These are phyloP conservation scores for Harringtonia aguacate DNA, from an alignment of 2,329 filamentous ascomycete species.

Conservation along the genomic window DNA sequence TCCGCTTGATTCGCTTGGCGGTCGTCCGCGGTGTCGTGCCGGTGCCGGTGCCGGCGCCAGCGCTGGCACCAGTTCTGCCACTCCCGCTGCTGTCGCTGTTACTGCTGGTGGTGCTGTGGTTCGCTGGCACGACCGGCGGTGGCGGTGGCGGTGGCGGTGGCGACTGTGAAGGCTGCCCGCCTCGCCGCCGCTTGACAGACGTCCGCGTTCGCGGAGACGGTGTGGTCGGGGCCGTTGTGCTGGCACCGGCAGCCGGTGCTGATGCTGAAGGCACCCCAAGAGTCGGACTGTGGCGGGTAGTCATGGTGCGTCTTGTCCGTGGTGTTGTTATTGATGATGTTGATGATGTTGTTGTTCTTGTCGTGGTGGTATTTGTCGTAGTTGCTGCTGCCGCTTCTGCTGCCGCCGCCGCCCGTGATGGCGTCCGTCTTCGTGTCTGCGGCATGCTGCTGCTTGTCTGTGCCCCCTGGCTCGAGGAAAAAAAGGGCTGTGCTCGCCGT, in stretches of 20 bases:
- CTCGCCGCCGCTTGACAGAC: slow-evolving; percentile 1
- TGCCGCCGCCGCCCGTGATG: not conserved
- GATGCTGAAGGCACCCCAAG: too few relatives aligned
- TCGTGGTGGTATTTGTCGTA: too few relatives aligned
- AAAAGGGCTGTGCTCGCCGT: not conserved
- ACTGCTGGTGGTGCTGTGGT: not conserved
- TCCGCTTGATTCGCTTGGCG: slow-evolving; percentile 1
- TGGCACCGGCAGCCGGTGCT: too few relatives aligned
- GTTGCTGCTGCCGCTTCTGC: not conserved
- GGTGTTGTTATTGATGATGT: too few relatives aligned
- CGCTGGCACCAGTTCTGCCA: not conserved
- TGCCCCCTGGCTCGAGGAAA: too few relatives aligned
- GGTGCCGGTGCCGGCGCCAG: not conserved
- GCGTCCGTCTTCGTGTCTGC: slow-evolving; percentile 3
- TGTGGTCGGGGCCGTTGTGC: not conserved
- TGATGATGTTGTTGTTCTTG: too few relatives aligned
- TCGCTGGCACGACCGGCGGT: not conserved
- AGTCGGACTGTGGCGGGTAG: too few relatives aligned
- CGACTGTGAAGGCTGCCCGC: not conserved
- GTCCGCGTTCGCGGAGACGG: not conserved
- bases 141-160: too few relatives aligned
- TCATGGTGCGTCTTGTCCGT: too few relatives aligned
- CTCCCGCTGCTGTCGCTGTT: not conserved
- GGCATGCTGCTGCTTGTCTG: too few relatives aligned
- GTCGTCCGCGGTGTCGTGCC: not conserved